These are phyloP conservation scores for Ampelomyces quisqualis DNA, from an alignment of 2,329 filamentous ascomycete species.

Conservation along the genomic window DNA sequence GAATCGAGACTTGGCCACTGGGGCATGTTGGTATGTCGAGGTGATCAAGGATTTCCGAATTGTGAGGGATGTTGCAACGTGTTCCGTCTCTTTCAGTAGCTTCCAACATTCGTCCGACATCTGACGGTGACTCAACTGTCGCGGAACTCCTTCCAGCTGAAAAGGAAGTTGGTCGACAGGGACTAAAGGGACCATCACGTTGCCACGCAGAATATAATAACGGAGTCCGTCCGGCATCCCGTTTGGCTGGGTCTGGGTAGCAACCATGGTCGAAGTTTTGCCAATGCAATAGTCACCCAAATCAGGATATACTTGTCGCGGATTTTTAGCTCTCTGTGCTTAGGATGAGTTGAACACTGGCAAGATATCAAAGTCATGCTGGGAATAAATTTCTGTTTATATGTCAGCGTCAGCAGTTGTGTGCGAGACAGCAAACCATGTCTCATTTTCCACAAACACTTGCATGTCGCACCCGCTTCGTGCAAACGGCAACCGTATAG, in stretches of 20 bases:
- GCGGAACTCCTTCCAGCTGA: constrained; percentile 42
- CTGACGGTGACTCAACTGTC: constrained; percentile 33
- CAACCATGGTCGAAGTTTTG: not conserved
- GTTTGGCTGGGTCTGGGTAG: not conserved
- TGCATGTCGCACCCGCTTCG: too few species aligned
- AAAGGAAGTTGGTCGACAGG: constrained; percentile 49
- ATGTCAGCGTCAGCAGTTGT: too few species aligned
- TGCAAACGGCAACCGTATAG: too few species aligned
- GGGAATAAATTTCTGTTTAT: too few species aligned
- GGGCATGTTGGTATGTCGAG: not conserved
- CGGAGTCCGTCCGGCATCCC: constrained; percentile 20
- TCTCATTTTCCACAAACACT: too few species aligned
- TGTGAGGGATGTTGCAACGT: constrained; percentile 10
- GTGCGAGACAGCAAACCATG: too few species aligned
- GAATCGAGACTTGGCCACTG: constrained; percentile 5
- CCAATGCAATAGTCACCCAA: not conserved
- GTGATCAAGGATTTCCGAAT: constrained; percentile 7
- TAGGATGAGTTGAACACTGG: too few species aligned
- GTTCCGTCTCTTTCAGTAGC: constrained; percentile 18
- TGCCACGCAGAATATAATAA: constrained; percentile 44
- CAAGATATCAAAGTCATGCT: too few species aligned
- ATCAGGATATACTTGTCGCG: too few species aligned
- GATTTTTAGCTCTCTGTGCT: not conserved
- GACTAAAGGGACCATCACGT: constrained; percentile 44
- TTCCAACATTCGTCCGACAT: constrained; percentile 29